Evolutionary conservation across 192 early-diverging fungal species (phyloP).

Genomic region (Coemansia umbellata): DNA sequence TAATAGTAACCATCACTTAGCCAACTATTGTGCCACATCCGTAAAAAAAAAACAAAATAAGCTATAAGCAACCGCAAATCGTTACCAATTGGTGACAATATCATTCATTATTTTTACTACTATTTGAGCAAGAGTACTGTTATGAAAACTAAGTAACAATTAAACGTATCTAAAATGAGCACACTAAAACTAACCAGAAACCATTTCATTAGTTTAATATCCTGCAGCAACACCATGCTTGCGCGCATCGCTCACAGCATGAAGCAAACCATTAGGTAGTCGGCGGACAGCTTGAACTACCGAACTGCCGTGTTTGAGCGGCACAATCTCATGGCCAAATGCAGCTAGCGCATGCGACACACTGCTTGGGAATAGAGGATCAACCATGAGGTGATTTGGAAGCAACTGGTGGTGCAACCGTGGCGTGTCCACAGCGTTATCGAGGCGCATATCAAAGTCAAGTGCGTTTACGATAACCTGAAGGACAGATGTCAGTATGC

Average conservation of each 20-base stretch:
- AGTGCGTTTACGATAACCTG: slow-evolving; percentile 73
- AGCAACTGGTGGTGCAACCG: slow-evolving; percentile 90
- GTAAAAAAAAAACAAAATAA: no score
- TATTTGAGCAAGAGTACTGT: no score
- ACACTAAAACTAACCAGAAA: not conserved
- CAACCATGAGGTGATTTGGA: slow-evolving; percentile 63
- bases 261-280: slow-evolving; percentile 39
- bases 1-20: no score
- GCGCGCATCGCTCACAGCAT: slow-evolving; percentile 61
- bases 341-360: slow-evolving; percentile 29
- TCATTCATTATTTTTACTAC: no score
- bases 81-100: no score
- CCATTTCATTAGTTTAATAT: no score
- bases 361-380: slow-evolving; percentile 39
- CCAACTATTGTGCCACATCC: no score
- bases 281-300: slow-evolving; percentile 57
- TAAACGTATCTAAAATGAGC: not conserved
- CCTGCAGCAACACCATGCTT: slow-evolving; percentile 65
- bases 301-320: slow-evolving; percentile 34
- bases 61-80: no score
- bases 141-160: no score
- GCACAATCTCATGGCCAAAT: slow-evolving; percentile 47
- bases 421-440: slow-evolving; percentile 66
- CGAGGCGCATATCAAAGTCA: slow-evolving; percentile 64
- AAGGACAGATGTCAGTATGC: slow-evolving; percentile 73